Evolutionary conservation across 2,329 filamentous ascomycete genomes (phyloP).

Genomic region (Monilinia aucupariae): DNA sequence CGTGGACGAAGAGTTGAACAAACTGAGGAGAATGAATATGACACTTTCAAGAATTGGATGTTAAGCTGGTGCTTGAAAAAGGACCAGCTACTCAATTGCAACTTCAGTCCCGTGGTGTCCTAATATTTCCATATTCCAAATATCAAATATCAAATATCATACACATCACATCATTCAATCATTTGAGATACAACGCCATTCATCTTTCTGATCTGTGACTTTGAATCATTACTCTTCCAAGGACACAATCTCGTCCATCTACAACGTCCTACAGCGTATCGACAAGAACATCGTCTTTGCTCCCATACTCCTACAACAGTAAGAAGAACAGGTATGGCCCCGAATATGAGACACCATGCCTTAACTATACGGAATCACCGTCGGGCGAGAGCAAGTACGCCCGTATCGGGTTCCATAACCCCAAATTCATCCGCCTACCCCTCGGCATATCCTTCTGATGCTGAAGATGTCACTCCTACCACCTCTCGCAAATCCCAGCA

Average conservation of each 20-base stretch:
- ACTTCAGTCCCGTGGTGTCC: conserved; percentile 35
- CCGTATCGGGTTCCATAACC: conserved; percentile 18
- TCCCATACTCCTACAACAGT: too few relatives aligned
- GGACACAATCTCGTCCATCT: background rate
- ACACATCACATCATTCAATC: background rate
- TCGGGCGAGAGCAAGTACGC: background rate
- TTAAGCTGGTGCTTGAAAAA: conserved; percentile 31
- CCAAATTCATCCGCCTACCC: conserved; percentile 23
- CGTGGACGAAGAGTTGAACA: conserved; percentile 52
- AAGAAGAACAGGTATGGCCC: background rate
- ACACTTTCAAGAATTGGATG: conserved; percentile 36
- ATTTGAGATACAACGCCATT: background rate
- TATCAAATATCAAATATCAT: too few relatives aligned
- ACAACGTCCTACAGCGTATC: background rate
- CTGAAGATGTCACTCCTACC: conserved; percentile 24
- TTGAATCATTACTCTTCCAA: background rate
- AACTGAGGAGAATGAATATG: conserved; percentile 46
- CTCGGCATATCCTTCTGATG: conserved; percentile 31
- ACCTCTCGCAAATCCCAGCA: conserved; percentile 10
- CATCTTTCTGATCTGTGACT: background rate
- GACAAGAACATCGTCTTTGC: background rate
- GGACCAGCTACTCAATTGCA: conserved; percentile 25
- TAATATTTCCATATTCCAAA: conserved; percentile 25
- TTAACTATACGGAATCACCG: conserved; percentile 8
- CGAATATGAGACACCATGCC: background rate